These are phyloP conservation scores for Euclidium syriacum DNA, from an alignment of 345 rosid genomes.

Conservation along the genomic window DNA sequence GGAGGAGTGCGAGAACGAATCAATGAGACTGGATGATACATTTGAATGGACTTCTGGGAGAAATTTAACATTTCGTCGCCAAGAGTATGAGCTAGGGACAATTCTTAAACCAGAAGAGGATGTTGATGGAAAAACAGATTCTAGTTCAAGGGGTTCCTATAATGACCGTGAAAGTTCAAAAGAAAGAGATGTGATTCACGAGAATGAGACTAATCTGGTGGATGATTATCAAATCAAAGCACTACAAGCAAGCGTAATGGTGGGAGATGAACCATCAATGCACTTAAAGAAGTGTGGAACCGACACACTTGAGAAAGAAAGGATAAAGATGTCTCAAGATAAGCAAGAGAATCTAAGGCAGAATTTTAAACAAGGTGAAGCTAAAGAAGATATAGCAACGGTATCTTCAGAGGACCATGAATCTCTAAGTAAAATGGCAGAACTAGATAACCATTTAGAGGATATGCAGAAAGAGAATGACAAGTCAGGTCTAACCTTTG, in stretches of 20 bases:
- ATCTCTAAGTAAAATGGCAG: slow-evolving; percentile 7
- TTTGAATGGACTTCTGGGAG: slow-evolving; percentile 19
- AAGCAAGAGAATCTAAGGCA: slow-evolving; percentile 30
- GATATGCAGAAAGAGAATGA: slow-evolving; percentile 1
- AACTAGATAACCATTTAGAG: slow-evolving; percentile 4
- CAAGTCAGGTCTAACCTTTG: slow-evolving; percentile 19
- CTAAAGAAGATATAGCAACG: not conserved
- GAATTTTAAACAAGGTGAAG: slow-evolving; percentile 22
- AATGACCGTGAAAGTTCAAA: not conserved
- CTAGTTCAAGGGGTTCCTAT: not conserved
- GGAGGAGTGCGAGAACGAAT: not conserved
- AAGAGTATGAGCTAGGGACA: slow-evolving; percentile 4
- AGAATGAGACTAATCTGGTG: not conserved
- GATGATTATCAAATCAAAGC: slow-evolving; percentile 2
- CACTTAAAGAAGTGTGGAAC: not conserved
- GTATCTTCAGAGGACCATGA: slow-evolving; percentile 9
- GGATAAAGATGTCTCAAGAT: slow-evolving; percentile 15
- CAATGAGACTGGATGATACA: slow-evolving; percentile 5
- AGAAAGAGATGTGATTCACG: not conserved
- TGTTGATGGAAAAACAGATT: slow-evolving; percentile 9
- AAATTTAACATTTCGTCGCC: slow-evolving; percentile 18
- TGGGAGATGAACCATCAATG: not conserved
- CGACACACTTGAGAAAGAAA: slow-evolving; percentile 16
- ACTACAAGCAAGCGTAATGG: not conserved
- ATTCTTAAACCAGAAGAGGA: not conserved